Conservation (phyloP, 2,329 filamentous ascomycete species). For the Aspergillus unguis region DNA sequence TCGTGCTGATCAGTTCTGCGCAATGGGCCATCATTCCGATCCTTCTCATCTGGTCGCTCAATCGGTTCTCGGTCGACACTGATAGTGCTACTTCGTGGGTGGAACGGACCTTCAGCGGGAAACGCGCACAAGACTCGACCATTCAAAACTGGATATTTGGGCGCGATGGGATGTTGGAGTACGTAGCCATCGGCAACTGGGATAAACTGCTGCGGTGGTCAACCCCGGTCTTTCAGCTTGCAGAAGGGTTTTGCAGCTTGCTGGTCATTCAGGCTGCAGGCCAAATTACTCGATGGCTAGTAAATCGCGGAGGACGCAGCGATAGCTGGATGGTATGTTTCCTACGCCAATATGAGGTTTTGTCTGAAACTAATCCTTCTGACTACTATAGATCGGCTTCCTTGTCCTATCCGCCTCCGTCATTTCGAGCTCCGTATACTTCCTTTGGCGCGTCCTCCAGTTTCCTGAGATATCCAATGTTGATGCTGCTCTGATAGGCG, state of each 20-base stretch:
- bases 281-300: constrained; percentile 90
- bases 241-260: constrained; percentile 94
- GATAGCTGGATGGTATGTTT: constrained; percentile 89
- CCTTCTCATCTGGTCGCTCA: constrained; percentile 90
- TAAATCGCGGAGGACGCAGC: constrained; percentile 80
- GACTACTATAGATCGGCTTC: constrained; percentile 66
- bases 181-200: constrained; percentile 78
- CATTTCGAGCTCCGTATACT: constrained; percentile 91
- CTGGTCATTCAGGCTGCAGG: constrained; percentile 93
- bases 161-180: constrained; percentile 76
- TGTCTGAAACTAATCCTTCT: constrained; percentile 6
- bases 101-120: constrained; percentile 69
- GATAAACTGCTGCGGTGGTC: constrained; percentile 85
- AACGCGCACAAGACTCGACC: constrained; percentile 61
- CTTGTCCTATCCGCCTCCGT: constrained; percentile 84
- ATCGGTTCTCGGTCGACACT: constrained; percentile 91
- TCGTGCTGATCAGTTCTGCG: constrained; percentile 66
- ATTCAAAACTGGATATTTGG: constrained; percentile 85
- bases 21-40: constrained; percentile 86
- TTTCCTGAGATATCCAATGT: constrained; percentile 92
- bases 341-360: not conserved
- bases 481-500: constrained; percentile 87
- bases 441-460: constrained; percentile 89
- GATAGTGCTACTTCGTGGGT: constrained; percentile 69
- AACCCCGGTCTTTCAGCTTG: constrained; percentile 87